These are phyloP conservation scores for Cladobotryum protrusum DNA, from an alignment of 2,329 filamentous ascomycete genomes.

Conservation along the genomic window DNA sequence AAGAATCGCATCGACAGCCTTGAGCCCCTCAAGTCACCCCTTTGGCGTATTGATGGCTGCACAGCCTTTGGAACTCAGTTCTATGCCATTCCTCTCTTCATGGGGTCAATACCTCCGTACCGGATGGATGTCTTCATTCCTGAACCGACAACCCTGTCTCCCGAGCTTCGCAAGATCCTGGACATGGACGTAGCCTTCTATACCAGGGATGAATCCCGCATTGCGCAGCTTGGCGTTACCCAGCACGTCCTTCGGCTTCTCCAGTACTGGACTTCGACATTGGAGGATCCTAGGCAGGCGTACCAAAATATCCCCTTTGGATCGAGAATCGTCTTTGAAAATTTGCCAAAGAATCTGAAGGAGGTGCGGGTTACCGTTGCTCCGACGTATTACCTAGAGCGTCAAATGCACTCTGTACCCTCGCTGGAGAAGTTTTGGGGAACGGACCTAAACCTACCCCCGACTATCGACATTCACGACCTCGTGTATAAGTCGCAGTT, in stretches of 20 bases:
- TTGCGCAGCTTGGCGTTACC: slow-evolving; percentile 45
- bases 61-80: slow-evolving; percentile 52
- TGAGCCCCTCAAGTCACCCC: slow-evolving; percentile 33
- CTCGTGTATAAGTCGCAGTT: slow-evolving; percentile 48
- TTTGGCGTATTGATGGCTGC: slow-evolving; percentile 56
- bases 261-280: slow-evolving; percentile 41
- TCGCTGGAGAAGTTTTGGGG: slow-evolving; percentile 41
- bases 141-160: slow-evolving; percentile 38
- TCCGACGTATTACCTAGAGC: slow-evolving; percentile 47
- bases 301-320: slow-evolving; percentile 50
- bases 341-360: slow-evolving; percentile 41
- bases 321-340: slow-evolving; percentile 49
- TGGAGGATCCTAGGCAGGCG: slow-evolving; percentile 23
- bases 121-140: slow-evolving; percentile 55
- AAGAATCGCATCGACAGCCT: slow-evolving; percentile 56
- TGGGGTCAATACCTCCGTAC: slow-evolving; percentile 40
- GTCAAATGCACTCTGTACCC: slow-evolving; percentile 40
- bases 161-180: slow-evolving; percentile 39
- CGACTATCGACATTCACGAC: slow-evolving; percentile 41
- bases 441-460: slow-evolving; percentile 34
- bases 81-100: slow-evolving; percentile 49
- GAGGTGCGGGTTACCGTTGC: slow-evolving; percentile 42
- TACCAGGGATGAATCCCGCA: slow-evolving; percentile 43
- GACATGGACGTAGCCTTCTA: slow-evolving; percentile 48
- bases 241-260: slow-evolving; percentile 49